These are phyloP conservation scores for Lasiosphaeriaceae sp. DNA, from an alignment of 495 filamentous ascomycete species.

Conservation along the genomic window DNA sequence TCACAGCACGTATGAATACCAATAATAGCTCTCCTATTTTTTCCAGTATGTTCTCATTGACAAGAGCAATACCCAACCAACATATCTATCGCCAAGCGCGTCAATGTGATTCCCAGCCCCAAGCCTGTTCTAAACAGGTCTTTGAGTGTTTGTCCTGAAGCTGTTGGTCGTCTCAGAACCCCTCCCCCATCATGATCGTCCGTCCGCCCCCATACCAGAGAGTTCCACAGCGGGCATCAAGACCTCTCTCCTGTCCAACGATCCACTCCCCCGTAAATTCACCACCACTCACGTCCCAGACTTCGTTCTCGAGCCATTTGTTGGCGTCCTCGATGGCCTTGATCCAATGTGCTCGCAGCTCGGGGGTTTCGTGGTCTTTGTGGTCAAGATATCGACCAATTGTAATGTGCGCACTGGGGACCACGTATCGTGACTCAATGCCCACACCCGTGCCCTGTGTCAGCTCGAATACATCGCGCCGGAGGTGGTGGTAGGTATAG, in stretches of 20 bases:
- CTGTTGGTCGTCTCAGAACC: slow-evolving; percentile 38
- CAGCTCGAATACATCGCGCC: slow-evolving; percentile 68
- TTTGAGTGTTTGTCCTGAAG: not conserved
- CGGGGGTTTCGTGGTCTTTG: slow-evolving; percentile 38
- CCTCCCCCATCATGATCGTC: slow-evolving; percentile 58
- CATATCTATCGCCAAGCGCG: too few species aligned
- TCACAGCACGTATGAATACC: too few species aligned
- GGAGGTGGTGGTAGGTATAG: slow-evolving; percentile 89
- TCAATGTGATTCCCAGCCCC: too few species aligned
- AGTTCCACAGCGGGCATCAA: slow-evolving; percentile 64
- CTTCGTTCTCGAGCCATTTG: slow-evolving; percentile 58
- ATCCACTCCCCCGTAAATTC: slow-evolving; percentile 57
- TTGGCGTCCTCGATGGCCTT: slow-evolving; percentile 73
- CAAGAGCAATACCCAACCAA: too few species aligned
- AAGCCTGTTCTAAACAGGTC: too few species aligned
- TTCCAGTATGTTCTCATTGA: too few species aligned
- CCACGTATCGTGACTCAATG: slow-evolving; percentile 72
- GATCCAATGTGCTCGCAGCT: slow-evolving; percentile 56
- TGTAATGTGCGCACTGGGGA: slow-evolving; percentile 85
- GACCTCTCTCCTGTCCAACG: slow-evolving; percentile 70
- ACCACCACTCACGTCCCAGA: slow-evolving; percentile 55
- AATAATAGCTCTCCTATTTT: too few species aligned
- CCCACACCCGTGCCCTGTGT: slow-evolving; percentile 53
- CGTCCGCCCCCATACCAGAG: slow-evolving; percentile 85
- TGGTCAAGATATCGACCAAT: slow-evolving; percentile 72